Evolutionary conservation across 176 grass and related monocot genomes (phyloP).

Genomic region (Cocos nucifera): DNA sequence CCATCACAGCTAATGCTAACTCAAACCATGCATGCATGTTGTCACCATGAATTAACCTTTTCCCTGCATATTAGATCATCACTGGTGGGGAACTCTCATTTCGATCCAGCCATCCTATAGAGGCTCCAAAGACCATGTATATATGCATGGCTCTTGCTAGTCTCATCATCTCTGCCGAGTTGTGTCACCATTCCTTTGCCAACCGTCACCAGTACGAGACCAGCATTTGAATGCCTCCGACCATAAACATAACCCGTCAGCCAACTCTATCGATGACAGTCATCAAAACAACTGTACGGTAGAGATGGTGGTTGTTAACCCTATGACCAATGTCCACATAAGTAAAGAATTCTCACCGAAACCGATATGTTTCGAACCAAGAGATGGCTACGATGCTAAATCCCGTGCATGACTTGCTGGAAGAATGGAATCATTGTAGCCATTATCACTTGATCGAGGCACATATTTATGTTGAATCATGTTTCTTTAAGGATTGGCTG

Average conservation of each 20-base stretch:
- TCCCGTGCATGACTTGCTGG: conserved; percentile 45
- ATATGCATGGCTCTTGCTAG: conserved; percentile 29
- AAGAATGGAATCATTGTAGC: conserved; percentile 51
- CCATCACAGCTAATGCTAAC: conserved; percentile 43
- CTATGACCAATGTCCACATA: conserved; percentile 36
- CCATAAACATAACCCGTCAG: conserved; percentile 42
- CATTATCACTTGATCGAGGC: conserved; percentile 42
- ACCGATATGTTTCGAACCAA: conserved; percentile 47
- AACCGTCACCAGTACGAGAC: conserved; percentile 40
- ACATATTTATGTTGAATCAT: conserved; percentile 60
- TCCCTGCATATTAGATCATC: conserved; percentile 46
- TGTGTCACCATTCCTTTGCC: conserved; percentile 40
- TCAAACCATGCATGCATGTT: conserved; percentile 31
- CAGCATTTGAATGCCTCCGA: conserved; percentile 63
- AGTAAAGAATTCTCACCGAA: conserved; percentile 38
- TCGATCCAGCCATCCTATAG: conserved; percentile 43
- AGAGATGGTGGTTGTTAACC: conserved; percentile 38
- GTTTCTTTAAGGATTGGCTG: conserved; percentile 29
- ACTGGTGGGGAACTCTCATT: conserved; percentile 46
- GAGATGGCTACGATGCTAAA: conserved; percentile 64
- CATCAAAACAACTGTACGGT: conserved; percentile 54
- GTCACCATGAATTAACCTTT: conserved; percentile 53
- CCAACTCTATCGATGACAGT: conserved; percentile 47
- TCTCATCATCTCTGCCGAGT: conserved; percentile 42
- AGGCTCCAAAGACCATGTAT: conserved; percentile 70